Evolutionary conservation across 2,329 filamentous ascomycete species (phyloP).

Genomic region (Biscogniauxia mediterranea): DNA sequence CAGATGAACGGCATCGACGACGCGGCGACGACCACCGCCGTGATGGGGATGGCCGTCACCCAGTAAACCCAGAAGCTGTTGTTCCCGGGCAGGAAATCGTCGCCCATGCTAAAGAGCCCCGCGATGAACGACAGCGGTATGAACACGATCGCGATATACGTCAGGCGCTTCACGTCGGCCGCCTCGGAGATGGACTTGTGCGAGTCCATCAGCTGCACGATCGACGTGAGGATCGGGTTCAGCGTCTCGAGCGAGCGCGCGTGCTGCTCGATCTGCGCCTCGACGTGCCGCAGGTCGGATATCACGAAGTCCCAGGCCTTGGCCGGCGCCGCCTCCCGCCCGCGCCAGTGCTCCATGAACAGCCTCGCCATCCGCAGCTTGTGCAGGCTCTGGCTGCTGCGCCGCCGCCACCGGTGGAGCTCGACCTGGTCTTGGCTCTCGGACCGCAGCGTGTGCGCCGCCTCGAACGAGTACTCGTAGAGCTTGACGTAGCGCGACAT

Average conservation of each 20-base stretch:
- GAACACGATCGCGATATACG: conserved; percentile 9
- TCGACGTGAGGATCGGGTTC: conserved; percentile 9
- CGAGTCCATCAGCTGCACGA: conserved; percentile 8
- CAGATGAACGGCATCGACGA: not conserved
- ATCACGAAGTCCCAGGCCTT: not conserved
- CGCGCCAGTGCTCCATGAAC: not conserved
- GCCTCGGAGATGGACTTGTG: conserved; percentile 7
- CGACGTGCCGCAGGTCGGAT: not conserved
- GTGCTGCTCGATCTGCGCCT: conserved; percentile 5
- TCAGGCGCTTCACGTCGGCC: conserved; percentile 7
- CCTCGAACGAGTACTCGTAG: not conserved
- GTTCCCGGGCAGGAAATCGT: not conserved
- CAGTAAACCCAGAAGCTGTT: conserved; percentile 7
- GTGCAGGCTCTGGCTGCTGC: not conserved
- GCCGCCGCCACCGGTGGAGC: not conserved
- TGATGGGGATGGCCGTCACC: not conserved
- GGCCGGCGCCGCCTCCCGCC: no score
- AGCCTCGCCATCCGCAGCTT: not conserved
- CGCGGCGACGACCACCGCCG: not conserved
- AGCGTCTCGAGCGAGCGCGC: conserved; percentile 1
- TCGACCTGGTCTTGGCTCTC: not conserved
- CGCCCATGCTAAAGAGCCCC: conserved; percentile 10
- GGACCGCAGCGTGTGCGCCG: not conserved
- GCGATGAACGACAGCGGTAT: conserved; percentile 8
- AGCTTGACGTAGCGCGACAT: not conserved